These are phyloP conservation scores for Ophiostoma novo-ulmi DNA, from an alignment of 2,329 filamentous ascomycete genomes.

Conservation along the genomic window DNA sequence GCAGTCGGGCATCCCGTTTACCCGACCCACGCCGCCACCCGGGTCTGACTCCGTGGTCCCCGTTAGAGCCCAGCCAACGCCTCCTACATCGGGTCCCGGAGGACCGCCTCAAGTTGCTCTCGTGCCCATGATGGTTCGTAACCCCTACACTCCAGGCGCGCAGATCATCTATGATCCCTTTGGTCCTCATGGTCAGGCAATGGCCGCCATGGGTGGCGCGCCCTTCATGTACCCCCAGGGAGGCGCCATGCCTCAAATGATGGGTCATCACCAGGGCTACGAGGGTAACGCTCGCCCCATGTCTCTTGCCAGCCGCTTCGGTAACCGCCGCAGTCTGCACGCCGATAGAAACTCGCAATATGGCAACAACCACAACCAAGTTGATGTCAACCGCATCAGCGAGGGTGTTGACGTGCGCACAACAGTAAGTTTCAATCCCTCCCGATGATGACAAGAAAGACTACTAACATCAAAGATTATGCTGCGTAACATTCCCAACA, in stretches of 20 bases:
- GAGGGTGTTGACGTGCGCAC: constrained; percentile 69
- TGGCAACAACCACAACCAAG: constrained; percentile 54
- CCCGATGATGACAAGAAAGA: neutral
- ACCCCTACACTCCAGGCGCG: constrained; percentile 32
- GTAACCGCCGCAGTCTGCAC: constrained; percentile 44
- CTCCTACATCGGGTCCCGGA: constrained; percentile 28
- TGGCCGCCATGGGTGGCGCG: constrained; percentile 29
- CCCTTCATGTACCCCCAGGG: constrained; percentile 24
- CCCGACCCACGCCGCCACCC: constrained; percentile 16
- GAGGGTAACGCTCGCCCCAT: constrained; percentile 35
- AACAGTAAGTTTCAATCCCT: constrained; percentile 50
- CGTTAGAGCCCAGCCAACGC: constrained; percentile 23
- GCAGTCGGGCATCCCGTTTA: neutral
- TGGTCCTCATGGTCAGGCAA: constrained; percentile 31
- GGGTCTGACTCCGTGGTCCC: constrained; percentile 16
- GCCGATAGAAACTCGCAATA: constrained; percentile 22
- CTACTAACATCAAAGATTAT: constrained; percentile 59
- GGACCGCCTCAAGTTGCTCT: constrained; percentile 35
- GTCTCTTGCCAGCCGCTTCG: constrained; percentile 31
- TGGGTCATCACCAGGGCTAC: constrained; percentile 30
- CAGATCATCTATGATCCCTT: constrained; percentile 36
- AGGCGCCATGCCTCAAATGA: constrained; percentile 1
- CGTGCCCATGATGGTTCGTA: constrained; percentile 37
- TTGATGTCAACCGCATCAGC: constrained; percentile 56
- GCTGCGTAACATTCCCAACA: constrained; percentile 92